Evolutionary conservation across 495 filamentous ascomycete species (phyloP).

Genomic region (Trichoderma orchidacearum): DNA sequence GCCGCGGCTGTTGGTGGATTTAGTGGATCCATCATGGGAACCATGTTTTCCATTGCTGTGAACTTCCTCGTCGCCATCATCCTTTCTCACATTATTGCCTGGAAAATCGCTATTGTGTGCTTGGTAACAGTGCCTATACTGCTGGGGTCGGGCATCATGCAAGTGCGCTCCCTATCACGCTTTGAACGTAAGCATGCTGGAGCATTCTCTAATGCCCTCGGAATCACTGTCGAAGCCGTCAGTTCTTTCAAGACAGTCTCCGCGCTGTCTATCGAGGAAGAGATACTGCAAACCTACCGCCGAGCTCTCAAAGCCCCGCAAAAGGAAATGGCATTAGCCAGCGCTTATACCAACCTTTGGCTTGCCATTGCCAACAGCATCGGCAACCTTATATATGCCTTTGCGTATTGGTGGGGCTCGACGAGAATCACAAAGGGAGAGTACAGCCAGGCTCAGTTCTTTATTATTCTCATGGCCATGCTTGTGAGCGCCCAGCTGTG

Average conservation of each 20-base stretch:
- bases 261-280: conserved; percentile 33
- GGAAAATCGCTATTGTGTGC: conserved; percentile 46
- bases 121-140: conserved; percentile 41
- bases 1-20: conserved; percentile 29
- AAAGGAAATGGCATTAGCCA: conserved; percentile 34
- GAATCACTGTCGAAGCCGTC: conserved; percentile 37
- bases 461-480: conserved; percentile 49
- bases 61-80: conserved; percentile 32
- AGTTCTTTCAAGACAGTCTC: conserved; percentile 41
- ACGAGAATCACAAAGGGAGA: conserved; percentile 38
- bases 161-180: conserved; percentile 34
- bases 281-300: conserved; percentile 30
- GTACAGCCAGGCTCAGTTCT: conserved; percentile 48
- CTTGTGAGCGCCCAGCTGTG: conserved; percentile 50
- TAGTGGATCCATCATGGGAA: conserved; percentile 30
- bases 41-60: conserved; percentile 30
- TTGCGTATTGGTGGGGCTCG: conserved; percentile 58
- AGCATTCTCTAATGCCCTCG: conserved; percentile 34
- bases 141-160: conserved; percentile 40
- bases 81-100: conserved; percentile 43
- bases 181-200: conserved; percentile 48
- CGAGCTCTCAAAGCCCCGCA: conserved; percentile 26
- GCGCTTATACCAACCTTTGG: conserved; percentile 34
- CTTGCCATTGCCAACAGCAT: conserved; percentile 40
- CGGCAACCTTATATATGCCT: conserved; percentile 42